Evolutionary conservation across 768 basidiomycete species (phyloP), one percentile per base, ranked within the genome.

Genomic region (Asterophora parasitica): DNA sequence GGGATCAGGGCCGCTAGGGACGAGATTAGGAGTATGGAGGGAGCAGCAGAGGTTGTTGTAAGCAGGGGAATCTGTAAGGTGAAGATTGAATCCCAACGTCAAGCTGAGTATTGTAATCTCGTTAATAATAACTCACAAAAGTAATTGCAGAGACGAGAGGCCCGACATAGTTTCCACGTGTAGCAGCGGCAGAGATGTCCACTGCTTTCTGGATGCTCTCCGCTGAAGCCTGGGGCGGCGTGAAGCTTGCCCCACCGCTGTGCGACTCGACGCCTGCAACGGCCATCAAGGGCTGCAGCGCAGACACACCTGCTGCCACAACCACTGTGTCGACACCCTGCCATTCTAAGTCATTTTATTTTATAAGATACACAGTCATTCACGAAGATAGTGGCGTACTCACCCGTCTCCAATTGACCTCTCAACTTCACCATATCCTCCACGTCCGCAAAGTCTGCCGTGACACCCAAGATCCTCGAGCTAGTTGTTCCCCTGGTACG

Each of bases 281-380:
- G 2, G 79, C 76, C 63, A 93, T 71, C 19, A 95, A 68, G 0
- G 92, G 86, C 44, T 78, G 81, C 2, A 92, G 71, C 9, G 91
- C 83, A 0, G 89, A 89, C 0, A 93, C 87, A 3, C 93, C 93
- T 2, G 92, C 91, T 27, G 79, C 76, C 30, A 95, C 78, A 26
- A 92, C 68, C 4, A 95, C 60, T 0, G 92, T 95, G 63, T 95
- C 92, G 1, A 94, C 55, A 12, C 91, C 88, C 1, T 67, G 69
- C 90, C 91, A 93, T 54, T 73, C 92, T 94, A 51, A 1, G 27
- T n/a, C 23, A 23, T 6, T 3, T 23, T 23, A 30, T 7, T 7
- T n/a, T 12, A 48, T 36, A 37, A 16, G 38, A 28, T n/a, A 19
- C 23, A 27, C 27, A 47, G 40, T 13, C 6, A 27, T 11, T 42